Base-by-base conservation (phyloP, 257 asterid genomes). In the Nicotiana tomentosiformis region DNA sequence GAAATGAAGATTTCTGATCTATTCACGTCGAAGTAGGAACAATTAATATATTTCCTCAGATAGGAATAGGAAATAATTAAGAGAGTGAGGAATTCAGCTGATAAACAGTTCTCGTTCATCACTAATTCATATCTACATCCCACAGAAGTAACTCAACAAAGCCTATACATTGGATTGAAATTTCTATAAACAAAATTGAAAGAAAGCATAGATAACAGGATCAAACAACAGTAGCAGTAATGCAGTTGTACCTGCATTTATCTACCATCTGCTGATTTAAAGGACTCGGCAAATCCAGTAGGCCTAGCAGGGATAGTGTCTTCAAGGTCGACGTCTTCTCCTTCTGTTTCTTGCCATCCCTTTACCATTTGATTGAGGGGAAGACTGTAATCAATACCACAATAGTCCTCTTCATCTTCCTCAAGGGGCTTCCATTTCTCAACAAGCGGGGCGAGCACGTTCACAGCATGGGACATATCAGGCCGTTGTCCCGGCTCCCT, bases 251-350 rank as follows among this genome's bases (percentile, higher is more conserved):
- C 66, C 60, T 14, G 12, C 46, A 10, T 30, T 87, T 86, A 92
- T 66, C 99, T 88, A 55, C 98, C 98, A 80, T 95, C 99, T 2
- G 88, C 88, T 7, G 99, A 95, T 12, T 94, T 91, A 56, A 95
- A 95, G 23, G 98, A 95, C 58, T 93, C 98, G 0, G 97, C 99
- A 23, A 95, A 95, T 58, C 99, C 99, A 12, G 93, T 90, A 56
- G 98, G 98, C 4, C 98, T 87, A 5, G 93, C 86, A 29, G 99
- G 98, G n/a, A 95, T 95, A 83, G 97, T 95, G 82, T 95, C 99
- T 69, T 92, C 93, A 16, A 95, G 90, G 60, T 89, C 94, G 87
- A 92, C 12, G 53, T 88, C 93, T 17, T 90, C 86, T 7, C 92
- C 96, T 82, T 95, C 99, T 0, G 94, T 82, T 67, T 93, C 97